These are phyloP conservation scores for Penicillium manginii DNA, from an alignment of 495 filamentous ascomycete genomes.

Conservation along the genomic window DNA sequence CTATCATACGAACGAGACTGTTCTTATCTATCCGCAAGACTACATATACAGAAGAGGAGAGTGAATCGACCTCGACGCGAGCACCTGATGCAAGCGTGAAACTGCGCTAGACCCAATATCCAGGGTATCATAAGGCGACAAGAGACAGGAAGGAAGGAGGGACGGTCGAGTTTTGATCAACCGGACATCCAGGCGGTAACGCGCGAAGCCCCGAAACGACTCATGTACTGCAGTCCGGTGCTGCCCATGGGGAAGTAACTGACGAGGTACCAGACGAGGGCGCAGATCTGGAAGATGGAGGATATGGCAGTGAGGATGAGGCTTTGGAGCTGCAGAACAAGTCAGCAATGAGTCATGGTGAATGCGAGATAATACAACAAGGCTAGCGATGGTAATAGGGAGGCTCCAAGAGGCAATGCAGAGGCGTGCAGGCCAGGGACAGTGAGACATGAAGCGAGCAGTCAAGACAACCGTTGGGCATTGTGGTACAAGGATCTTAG, in stretches of 20 bases:
- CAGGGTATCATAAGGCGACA: neutral
- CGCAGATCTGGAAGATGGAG: slow-evolving; percentile 78
- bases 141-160: neutral
- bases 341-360: slow-evolving; percentile 16
- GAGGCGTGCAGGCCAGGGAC: slow-evolving; percentile 9
- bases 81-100: neutral
- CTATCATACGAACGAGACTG: neutral
- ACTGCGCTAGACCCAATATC: neutral
- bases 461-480: neutral
- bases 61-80: neutral
- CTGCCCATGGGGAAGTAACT: slow-evolving; percentile 99
- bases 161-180: slow-evolving; percentile 34
- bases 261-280: slow-evolving; percentile 90
- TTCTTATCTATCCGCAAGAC: neutral
- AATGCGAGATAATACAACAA: neutral
- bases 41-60: neutral
- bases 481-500: slow-evolving; percentile 9
- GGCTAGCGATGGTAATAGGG: neutral
- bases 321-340: slow-evolving; percentile 65
- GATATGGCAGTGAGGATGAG: slow-evolving; percentile 83
- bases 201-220: slow-evolving; percentile 79
- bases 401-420: slow-evolving; percentile 8
- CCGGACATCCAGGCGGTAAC: slow-evolving; percentile 89
- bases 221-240: slow-evolving; percentile 82
- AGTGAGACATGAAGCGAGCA: slow-evolving; percentile 16